Conservation (phyloP, 2,329 filamentous ascomycete species). For the Clathrospora elynae region DNA sequence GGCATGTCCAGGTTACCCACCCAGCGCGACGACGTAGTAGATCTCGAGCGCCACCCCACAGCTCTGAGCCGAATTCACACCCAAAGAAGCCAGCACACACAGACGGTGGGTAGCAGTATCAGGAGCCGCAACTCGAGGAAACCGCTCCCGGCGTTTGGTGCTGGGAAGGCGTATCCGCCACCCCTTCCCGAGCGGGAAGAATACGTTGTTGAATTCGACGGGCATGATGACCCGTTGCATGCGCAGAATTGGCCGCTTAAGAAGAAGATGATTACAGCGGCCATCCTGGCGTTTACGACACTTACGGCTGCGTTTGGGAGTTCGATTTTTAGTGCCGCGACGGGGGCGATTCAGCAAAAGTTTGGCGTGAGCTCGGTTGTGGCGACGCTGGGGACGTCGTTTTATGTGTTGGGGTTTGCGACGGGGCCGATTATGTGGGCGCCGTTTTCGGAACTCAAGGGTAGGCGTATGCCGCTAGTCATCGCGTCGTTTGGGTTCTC, state of each 20-base stretch:
- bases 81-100: constrained; percentile 70
- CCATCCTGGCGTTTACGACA: constrained; percentile 74
- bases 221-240: constrained; percentile 80
- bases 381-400: constrained; percentile 56
- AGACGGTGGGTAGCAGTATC: constrained; percentile 66
- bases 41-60: constrained; percentile 70
- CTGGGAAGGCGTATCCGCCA: constrained; percentile 75
- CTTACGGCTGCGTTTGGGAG: constrained; percentile 68
- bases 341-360: constrained; percentile 36
- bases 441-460: constrained; percentile 59
- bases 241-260: constrained; percentile 83
- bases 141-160: constrained; percentile 71
- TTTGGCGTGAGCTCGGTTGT: constrained; percentile 56
- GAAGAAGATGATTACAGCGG: constrained; percentile 74
- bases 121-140: constrained; percentile 58
- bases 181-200: constrained; percentile 67
- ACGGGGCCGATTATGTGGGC: constrained; percentile 54
- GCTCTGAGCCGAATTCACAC: constrained; percentile 74
- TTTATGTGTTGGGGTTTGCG: constrained; percentile 58
- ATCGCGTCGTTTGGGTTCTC: constrained; percentile 58
- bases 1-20: constrained; percentile 67
- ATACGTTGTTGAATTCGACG: constrained; percentile 82
- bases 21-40: constrained; percentile 58
- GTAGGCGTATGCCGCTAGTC: constrained; percentile 56
- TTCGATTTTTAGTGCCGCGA: constrained; percentile 52